Evolutionary conservation across 805 yeast species (phyloP).

Genomic region (Jamesozyma gamospora): DNA sequence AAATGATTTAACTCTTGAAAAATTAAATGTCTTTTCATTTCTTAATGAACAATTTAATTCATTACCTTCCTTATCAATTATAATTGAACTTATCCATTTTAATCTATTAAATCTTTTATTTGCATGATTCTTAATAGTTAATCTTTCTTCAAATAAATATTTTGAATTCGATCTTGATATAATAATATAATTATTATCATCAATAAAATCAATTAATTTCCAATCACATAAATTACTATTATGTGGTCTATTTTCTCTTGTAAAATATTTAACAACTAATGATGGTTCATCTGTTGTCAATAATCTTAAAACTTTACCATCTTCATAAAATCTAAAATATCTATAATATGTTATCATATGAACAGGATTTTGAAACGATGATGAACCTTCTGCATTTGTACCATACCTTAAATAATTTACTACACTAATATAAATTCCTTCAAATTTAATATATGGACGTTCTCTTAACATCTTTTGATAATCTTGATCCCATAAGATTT

Average conservation of each 20-base stretch:
- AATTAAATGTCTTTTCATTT: constrained; percentile 73
- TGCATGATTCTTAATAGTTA: constrained; percentile 52
- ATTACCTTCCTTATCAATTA: constrained; percentile 46
- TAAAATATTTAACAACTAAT: constrained; percentile 49
- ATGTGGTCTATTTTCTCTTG: constrained; percentile 25
- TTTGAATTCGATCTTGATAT: constrained; percentile 50
- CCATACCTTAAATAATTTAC: constrained; percentile 83
- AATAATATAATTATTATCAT: constrained; percentile 39
- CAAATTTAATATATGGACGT: constrained; percentile 69
- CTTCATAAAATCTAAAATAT: constrained; percentile 68
- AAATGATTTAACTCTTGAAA: constrained; percentile 48
- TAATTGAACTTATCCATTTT: constrained; percentile 59
- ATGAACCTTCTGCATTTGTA: constrained; percentile 53
- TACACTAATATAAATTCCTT: constrained; percentile 78
- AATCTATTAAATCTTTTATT: constrained; percentile 57
- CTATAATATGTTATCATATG: constrained; percentile 82
- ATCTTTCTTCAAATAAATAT: constrained; percentile 53
- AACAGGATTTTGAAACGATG: constrained; percentile 64
- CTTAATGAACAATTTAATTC: constrained; percentile 46
- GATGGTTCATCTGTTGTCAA: constrained; percentile 66
- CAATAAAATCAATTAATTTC: constrained; percentile 42
- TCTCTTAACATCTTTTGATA: constrained; percentile 32
- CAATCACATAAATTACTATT: constrained; percentile 44
- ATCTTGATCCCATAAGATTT: constrained; percentile 33
- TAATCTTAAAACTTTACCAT: constrained; percentile 64